Base-by-base conservation (phyloP, 164 flowering plant genomes). In the Kalanchoe fedtschenkoi region DNA sequence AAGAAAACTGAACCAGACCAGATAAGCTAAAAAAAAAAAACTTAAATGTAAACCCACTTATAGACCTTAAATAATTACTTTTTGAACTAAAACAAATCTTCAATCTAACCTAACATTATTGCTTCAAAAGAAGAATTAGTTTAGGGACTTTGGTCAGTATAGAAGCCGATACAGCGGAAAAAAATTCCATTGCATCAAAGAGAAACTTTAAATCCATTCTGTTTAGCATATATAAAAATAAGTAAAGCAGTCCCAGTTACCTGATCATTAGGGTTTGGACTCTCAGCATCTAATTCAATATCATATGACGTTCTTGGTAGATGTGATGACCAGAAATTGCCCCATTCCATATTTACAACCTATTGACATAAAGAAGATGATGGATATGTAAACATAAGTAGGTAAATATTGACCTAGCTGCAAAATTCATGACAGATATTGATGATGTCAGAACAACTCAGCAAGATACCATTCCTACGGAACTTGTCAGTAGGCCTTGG, bases 271-370 rank as follows among this genome's bases (percentile, higher is more conserved):
- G 96, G 88, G 57, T 88, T 86, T n/a, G 85, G 88, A 74, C 96
- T 88, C 10, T 85, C 88, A 35, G 75, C 80, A 81, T 91, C 97
- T 66, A 91, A 75, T 63, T 83, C 91, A 59, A 79, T 68, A 72
- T 91, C 97, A 68, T 86, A 91, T 0, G 82, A 69, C 57, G 96
- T 88, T 77, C 96, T 79, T 10, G 97, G 97, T 74, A 88, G 77
- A 78, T 88, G 97, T 51, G 93, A 81, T 29, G 97, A 83, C 96
- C 93, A 88, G 66, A 86, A 91, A 66, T 85, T 86, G 51, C 95
- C 97, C 97, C 97, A 91, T 71, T 91, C 97, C 87, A 83, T 88
- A 76, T 91, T 91, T 53, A 91, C 80, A 66, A 85, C 95, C 97
- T 91, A 66, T 54, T 26, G 68, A 61, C 34, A 46, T 10, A 46